These are phyloP conservation scores for Dendrobium chrysotoxum DNA, from an alignment of 106 monocot genomes.

Conservation along the genomic window DNA sequence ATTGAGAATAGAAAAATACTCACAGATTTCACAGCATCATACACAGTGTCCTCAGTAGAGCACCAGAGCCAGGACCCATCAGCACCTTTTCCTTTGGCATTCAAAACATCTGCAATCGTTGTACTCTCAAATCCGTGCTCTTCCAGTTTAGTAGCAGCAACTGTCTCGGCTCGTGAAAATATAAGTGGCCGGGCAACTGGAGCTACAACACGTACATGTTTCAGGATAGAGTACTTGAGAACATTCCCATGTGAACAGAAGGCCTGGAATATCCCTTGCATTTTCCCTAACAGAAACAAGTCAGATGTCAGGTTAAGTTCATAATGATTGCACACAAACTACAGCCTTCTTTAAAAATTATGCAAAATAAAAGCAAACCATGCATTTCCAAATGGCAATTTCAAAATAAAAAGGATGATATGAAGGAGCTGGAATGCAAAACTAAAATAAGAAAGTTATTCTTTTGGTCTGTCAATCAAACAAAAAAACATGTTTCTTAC, in stretches of 20 bases:
- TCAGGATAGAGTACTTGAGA: conserved; percentile 32
- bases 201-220: conserved; percentile 25
- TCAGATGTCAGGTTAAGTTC: not conserved
- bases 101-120: conserved; percentile 54
- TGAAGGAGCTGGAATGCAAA: no score
- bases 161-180: conserved; percentile 35
- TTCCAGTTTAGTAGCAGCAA: conserved; percentile 41
- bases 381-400: no score
- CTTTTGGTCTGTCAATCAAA: no score
- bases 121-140: conserved; percentile 76
- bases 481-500: no score
- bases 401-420: no score
- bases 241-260: conserved; percentile 31
- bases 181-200: conserved; percentile 22
- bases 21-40: conserved; percentile 79
- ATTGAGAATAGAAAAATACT: conserved; percentile 6
- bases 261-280: conserved; percentile 46
- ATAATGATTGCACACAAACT: not conserved
- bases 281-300: conserved; percentile 13
- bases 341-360: no score
- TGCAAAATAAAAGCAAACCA: no score
- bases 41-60: conserved; percentile 61
- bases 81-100: conserved; percentile 62
- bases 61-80: conserved; percentile 85
- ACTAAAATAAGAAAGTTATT: no score